These are phyloP conservation scores for Gossypium lobatum DNA, from an alignment of 441 rosid species.

Conservation along the genomic window DNA sequence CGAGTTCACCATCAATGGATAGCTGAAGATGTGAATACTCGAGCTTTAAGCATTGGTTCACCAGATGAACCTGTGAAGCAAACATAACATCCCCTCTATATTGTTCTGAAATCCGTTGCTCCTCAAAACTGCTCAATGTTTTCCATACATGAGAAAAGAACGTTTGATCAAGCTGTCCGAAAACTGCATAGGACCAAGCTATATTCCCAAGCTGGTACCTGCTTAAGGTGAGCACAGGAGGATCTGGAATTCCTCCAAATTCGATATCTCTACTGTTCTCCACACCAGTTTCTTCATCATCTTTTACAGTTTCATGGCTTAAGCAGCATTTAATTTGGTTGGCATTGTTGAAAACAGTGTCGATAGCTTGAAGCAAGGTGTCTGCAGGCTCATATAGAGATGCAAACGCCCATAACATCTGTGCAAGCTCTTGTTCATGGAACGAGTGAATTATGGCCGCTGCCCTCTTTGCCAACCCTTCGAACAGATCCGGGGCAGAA, in stretches of 20 bases:
- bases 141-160: slow-evolving; percentile 76
- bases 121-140: slow-evolving; percentile 48
- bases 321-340: slow-evolving; percentile 48
- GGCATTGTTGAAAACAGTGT: slow-evolving; percentile 41
- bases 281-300: slow-evolving; percentile 21
- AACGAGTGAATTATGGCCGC: slow-evolving; percentile 44
- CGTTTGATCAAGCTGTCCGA: slow-evolving; percentile 55
- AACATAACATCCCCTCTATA: slow-evolving; percentile 81
- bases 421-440: slow-evolving; percentile 82
- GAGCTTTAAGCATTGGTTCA: slow-evolving; percentile 73
- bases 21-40: slow-evolving; percentile 72
- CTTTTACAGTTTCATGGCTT: slow-evolving; percentile 24
- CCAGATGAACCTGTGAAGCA: slow-evolving; percentile 88
- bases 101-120: slow-evolving; percentile 81
- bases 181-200: slow-evolving; percentile 98
- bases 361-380: slow-evolving; percentile 58
- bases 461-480: slow-evolving; percentile 62
- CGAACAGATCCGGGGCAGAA: slow-evolving; percentile 68
- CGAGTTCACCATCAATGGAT: slow-evolving; percentile 45
- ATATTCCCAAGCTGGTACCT: slow-evolving; percentile 86
- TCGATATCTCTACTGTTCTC: slow-evolving; percentile 21
- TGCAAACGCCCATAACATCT: slow-evolving; percentile 89
- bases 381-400: slow-evolving; percentile 68
- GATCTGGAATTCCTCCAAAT: slow-evolving; percentile 21
- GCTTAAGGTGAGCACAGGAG: slow-evolving; percentile 50